Evolutionary conservation across 2,329 filamentous ascomycete species (phyloP).

Genomic region (Aspergillus sp.): DNA sequence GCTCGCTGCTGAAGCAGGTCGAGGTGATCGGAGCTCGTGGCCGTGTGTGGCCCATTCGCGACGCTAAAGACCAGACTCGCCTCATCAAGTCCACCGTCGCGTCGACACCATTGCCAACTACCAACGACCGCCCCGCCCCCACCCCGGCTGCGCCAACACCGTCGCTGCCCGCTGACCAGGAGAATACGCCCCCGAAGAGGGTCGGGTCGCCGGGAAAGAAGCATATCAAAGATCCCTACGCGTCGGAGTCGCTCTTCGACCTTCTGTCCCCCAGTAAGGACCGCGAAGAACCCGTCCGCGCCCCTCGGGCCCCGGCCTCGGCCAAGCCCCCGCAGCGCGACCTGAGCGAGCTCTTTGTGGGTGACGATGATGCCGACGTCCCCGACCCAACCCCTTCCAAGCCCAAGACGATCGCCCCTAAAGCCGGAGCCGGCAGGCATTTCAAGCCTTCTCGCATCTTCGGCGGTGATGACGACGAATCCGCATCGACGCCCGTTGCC

Average conservation of each 20-base stretch:
- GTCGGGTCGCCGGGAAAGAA: constrained; percentile 38
- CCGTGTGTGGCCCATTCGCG: constrained; percentile 91
- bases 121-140: background rate
- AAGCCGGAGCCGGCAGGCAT: constrained; percentile 60
- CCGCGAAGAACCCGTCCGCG: constrained; percentile 49
- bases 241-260: constrained; percentile 63
- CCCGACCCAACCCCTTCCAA: constrained; percentile 25
- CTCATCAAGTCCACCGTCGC: constrained; percentile 61
- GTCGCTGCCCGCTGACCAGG: constrained; percentile 3
- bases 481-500: constrained; percentile 26
- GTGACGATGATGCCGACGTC: constrained; percentile 37
- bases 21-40: constrained; percentile 89
- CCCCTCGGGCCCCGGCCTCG: constrained; percentile 61
- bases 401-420: constrained; percentile 41
- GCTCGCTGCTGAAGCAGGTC: constrained; percentile 83
- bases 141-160: constrained; percentile 1
- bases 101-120: constrained; percentile 13
- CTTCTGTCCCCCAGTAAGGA: constrained; percentile 60
- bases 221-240: constrained; percentile 42
- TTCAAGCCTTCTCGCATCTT: constrained; percentile 64
- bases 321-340: constrained; percentile 68
- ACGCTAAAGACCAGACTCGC: constrained; percentile 77
- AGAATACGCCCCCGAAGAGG: constrained; percentile 1
- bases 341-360: constrained; percentile 66
- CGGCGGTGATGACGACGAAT: constrained; percentile 51